Evolutionary conservation across 257 asterid species (phyloP), one percentile per base, ranked within the genome.

Genomic region (Capsicum pubescens): DNA sequence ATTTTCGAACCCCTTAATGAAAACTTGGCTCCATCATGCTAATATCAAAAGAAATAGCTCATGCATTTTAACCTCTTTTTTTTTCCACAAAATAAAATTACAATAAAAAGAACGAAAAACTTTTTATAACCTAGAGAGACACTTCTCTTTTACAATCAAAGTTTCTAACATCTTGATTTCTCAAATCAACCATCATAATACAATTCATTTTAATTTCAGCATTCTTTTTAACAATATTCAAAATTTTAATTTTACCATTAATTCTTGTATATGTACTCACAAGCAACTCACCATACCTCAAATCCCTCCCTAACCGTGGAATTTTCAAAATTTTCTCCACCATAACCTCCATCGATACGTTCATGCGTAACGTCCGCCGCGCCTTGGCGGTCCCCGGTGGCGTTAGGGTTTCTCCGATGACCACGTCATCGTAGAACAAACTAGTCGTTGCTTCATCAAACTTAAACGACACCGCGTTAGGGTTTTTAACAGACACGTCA

Each of bases 241-340:
- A 80, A 21, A 89, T 89, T 87, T 82, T 89, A 82, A 92, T 89
- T 83, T 86, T 84, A 48, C 97, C 97, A 12, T 67, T 68, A 0
- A 93, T 72, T 16, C 74, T 87, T 19, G 91, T 89, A 55, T 21
- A 81, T 13, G 84, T 79, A 36, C 82, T 83, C 61, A 91, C 3
- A 0, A 57, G 61, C 67, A 91, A 68, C 11, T 8, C 42, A 58
- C 90, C 84, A 1, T n/a, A 80, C 9, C 3, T 9, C 63, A 90
- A 82, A 85, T 90, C 92, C 8, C 60, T 83, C 56, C 42, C 32
- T n/a, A 89, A 79, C 26, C 87, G 58, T 0, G 83, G 52, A 52
- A 68, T 84, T 2, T 61, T 42, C 81, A 85, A 19, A 3, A 90
- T 0, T 35, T 83, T 83, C 56, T 90, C 92, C 26, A 87, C 88